Conservation (phyloP, 2,329 filamentous ascomycete genomes). For the Penicillium crustosum region DNA sequence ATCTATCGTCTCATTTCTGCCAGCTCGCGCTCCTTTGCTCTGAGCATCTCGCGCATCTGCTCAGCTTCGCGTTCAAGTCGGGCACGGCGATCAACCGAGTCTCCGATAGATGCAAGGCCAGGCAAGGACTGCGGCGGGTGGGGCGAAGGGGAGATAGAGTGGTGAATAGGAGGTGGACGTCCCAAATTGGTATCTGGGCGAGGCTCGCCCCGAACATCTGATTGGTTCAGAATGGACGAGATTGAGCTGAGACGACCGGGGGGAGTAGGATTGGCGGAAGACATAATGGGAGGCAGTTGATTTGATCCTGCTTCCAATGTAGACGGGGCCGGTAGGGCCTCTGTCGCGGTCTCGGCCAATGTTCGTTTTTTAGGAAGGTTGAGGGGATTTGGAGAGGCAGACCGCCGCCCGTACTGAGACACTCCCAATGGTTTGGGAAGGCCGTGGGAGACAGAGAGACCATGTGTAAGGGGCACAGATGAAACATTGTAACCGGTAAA, state of each 20-base stretch:
- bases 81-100: slow-evolving; percentile 62
- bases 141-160: slow-evolving; percentile 22
- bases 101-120: slow-evolving; percentile 49
- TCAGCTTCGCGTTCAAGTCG: slow-evolving; percentile 72
- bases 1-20: slow-evolving; percentile 49
- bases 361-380: slow-evolving; percentile 39
- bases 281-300: slow-evolving; percentile 42
- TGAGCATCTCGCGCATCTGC: slow-evolving; percentile 69
- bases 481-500: slow-evolving; percentile 49
- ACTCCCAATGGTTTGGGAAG: slow-evolving; percentile 32
- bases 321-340: slow-evolving; percentile 29
- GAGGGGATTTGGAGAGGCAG: slow-evolving; percentile 32
- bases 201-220: slow-evolving; percentile 36
- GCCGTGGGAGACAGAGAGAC: slow-evolving; percentile 28
- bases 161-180: slow-evolving; percentile 32
- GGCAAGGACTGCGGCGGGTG: slow-evolving; percentile 30
- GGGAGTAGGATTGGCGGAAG: slow-evolving; percentile 35
- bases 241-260: slow-evolving; percentile 70
- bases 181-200: slow-evolving; percentile 43
- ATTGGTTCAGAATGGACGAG: slow-evolving; percentile 70
- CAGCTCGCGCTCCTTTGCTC: slow-evolving; percentile 72
- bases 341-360: slow-evolving; percentile 35
- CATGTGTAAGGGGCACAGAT: slow-evolving; percentile 29
- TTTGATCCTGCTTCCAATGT: slow-evolving; percentile 37
- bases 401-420: slow-evolving; percentile 34